Percentiles rank a stretch among this genome's conserved stretches.
phyloP scores from a whole-genome alignment of 2,329 filamentous ascomycete species.

The Samsoniella hepiali region DNA sequence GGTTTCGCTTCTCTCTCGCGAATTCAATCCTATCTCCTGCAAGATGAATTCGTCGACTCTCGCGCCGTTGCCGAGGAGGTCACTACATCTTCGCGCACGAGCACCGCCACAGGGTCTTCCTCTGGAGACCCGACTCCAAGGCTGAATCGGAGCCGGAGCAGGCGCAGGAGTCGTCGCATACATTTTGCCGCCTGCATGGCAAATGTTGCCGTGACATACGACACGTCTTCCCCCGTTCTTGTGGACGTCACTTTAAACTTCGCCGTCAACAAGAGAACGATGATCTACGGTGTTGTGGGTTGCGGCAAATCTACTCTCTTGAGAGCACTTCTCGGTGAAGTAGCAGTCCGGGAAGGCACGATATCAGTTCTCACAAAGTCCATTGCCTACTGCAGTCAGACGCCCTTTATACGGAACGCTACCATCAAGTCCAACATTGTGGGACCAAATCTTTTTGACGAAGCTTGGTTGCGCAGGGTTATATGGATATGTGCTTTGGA shows the following conservation, averaged over 20 bases:
- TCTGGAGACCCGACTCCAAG: neutral
- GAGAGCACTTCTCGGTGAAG: constrained; percentile 31
- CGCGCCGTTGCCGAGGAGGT: neutral
- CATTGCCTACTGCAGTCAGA: constrained; percentile 26
- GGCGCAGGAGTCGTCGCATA: neutral
- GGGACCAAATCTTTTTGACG: constrained; percentile 24
- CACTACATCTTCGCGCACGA: too few species aligned
- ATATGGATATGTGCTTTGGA: constrained; percentile 25
- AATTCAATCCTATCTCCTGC: neutral
- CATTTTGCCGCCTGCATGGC: neutral
- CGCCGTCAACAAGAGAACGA: constrained; percentile 14
- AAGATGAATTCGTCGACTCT: neutral
- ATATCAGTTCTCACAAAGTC: constrained; percentile 1
- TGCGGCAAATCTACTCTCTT: constrained; percentile 36
- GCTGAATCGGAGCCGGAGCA: too few species aligned
- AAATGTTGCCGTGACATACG: neutral
- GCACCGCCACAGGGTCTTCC: too few species aligned
- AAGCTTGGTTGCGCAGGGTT: constrained; percentile 30
- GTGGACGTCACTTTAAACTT: neutral
- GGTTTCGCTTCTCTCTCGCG: neutral
- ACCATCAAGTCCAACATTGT: constrained; percentile 34
- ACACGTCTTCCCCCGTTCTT: neutral
- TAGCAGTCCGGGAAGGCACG: neutral
- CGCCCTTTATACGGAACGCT: constrained; percentile 29
- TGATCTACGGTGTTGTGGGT: constrained; percentile 34